phyloP scores from a whole-genome alignment of 1,139 yeast genomes.

The Debaryomyces udenii region DNA sequence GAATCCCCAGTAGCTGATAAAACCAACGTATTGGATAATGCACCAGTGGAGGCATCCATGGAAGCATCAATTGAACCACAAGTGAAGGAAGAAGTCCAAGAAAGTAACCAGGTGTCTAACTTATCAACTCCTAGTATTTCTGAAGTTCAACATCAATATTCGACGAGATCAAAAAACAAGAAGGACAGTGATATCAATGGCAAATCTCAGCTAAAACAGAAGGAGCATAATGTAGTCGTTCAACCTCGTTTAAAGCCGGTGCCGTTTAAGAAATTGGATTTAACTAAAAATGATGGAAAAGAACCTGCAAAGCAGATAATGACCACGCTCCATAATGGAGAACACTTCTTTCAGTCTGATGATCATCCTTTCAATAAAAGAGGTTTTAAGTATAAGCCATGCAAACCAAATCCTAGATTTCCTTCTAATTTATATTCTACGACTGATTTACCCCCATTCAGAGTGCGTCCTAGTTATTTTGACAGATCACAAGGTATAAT shows the following conservation, averaged over 20 bases:
- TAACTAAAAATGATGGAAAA: conserved; percentile 18
- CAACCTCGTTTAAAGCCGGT: conserved; percentile 52
- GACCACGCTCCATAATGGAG: conserved; percentile 17
- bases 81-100: conserved; percentile 18
- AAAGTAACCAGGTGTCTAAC: neutral
- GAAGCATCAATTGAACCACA: conserved; percentile 28
- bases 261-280: conserved; percentile 40
- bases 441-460: conserved; percentile 72
- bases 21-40: neutral
- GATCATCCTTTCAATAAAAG: conserved; percentile 81
- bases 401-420: conserved; percentile 70
- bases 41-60: neutral
- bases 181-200: conserved; percentile 17
- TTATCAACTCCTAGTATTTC: conserved; percentile 5
- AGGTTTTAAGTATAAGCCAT: conserved; percentile 81
- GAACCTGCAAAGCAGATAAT: conserved; percentile 11
- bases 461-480: conserved; percentile 64
- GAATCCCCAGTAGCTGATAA: conserved; percentile 2
- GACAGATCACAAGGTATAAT: conserved; percentile 70
- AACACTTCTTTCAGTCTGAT: conserved; percentile 54
- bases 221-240: conserved; percentile 34
- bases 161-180: conserved; percentile 30
- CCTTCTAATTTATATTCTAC: conserved; percentile 67
- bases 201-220: conserved; percentile 27
- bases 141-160: conserved; percentile 19